phyloP scores from a whole-genome alignment of 768 basidiomycete species.

The Lentinus brumalis region DNA sequence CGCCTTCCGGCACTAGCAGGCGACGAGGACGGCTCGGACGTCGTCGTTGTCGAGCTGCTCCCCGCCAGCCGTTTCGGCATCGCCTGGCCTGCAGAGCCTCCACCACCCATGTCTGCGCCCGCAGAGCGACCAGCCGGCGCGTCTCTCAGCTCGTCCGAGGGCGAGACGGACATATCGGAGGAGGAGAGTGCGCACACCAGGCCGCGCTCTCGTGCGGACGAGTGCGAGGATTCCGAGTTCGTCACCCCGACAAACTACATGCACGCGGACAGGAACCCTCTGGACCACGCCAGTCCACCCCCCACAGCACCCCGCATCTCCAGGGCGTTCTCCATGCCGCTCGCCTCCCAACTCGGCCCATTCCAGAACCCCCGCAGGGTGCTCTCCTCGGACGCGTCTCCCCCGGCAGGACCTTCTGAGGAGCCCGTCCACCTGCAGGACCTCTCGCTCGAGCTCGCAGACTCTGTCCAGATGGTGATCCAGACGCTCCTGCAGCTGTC shows the following conservation, averaged over 20 bases:
- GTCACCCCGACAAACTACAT: slow-evolving; percentile 35
- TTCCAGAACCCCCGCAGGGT: slow-evolving; percentile 67
- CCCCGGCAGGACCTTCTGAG: slow-evolving; percentile 28
- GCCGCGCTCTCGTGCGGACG: slow-evolving; percentile 19
- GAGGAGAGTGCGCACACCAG: slow-evolving; percentile 33
- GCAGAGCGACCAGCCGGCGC: slow-evolving; percentile 39
- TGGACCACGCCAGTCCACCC: slow-evolving; percentile 33
- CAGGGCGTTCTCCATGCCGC: slow-evolving; percentile 77
- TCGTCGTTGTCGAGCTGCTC: slow-evolving; percentile 47
- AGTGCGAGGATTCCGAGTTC: slow-evolving; percentile 33
- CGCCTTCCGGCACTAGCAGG: slow-evolving; percentile 51
- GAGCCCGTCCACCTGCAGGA: slow-evolving; percentile 55
- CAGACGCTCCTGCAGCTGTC: slow-evolving; percentile 91
- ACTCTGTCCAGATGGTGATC: slow-evolving; percentile 86
- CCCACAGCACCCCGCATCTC: slow-evolving; percentile 56
- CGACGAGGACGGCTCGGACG: slow-evolving; percentile 46
- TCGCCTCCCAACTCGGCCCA: slow-evolving; percentile 76
- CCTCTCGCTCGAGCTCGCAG: slow-evolving; percentile 85
- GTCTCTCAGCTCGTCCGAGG: slow-evolving; percentile 50
- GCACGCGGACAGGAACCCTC: slow-evolving; percentile 33
- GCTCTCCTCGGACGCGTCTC: slow-evolving; percentile 23
- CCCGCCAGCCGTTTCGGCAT: slow-evolving; percentile 60
- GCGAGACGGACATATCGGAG: slow-evolving; percentile 53
- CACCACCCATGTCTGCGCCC: slow-evolving; percentile 41
- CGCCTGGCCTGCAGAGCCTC: slow-evolving; percentile 54